Base-by-base conservation (phyloP, 1,284 basidiomycete species). In the Leccinum ambiguum region DNA sequence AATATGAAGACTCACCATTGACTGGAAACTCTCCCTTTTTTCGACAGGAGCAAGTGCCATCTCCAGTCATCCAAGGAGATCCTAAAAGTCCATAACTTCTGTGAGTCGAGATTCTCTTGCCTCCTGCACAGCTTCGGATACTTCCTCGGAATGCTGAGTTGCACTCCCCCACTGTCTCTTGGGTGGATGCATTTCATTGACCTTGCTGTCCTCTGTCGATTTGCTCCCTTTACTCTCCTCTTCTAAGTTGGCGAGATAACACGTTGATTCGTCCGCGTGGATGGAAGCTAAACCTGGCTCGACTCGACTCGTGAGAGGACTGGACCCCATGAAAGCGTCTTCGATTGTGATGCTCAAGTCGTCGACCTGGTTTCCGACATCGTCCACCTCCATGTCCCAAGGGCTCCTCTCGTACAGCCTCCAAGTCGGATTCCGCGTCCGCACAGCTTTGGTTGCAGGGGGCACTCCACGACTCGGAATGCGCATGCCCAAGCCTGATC, bases 231-330 rank as follows among this genome's bases (percentile, higher is more conserved):
- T 75, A 14, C 66, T 68, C 61, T 74, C 73, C 54, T 75, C 74
- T 59, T 63, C 63, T 39, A 77, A 64, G 56, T 73, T 67, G 21
- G 71, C 65, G 4, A 76, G 75, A 62, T n/a, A 68, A 36, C 4
- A 39, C 9, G 53, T 48, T 54, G 16, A 61, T 60, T 26, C 63
- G 63, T 33, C 66, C 64, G 43, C 66, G 72, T 14, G 60, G 16
- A 36, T 63, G 61, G 6, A 53, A 10, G 33, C 60, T 59, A 16
- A 60, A 60, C 56, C 58, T 71, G 54, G 66, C 59, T 30, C 73
- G 75, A 61, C 59, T 30, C 73, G 75, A 61, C 66, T 57, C 9
- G 68, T 67, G 9, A 76, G 72, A 14, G 74, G 74, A 43, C 73
- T 75, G 10, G 76, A 77, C 39, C 69, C 73, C 56, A 66, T 57